Conservation (phyloP, 352 stramenopile species). For the Globisporangium rhizosaccharum region DNA sequence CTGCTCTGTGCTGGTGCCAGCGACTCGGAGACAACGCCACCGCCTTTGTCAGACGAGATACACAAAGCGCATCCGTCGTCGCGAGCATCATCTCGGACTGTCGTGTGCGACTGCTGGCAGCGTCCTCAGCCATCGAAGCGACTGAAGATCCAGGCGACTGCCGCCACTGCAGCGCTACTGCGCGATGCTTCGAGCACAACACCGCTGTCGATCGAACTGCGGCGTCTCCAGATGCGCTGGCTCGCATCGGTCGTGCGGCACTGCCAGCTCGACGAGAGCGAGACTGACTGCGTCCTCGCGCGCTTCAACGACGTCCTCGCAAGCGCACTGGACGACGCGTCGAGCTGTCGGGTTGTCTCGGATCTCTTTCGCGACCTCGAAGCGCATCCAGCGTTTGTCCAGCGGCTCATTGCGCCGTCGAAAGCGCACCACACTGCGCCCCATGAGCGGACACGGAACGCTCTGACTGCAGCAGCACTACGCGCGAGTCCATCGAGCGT, state of each 20-base stretch:
- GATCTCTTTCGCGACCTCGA: constrained; percentile 9
- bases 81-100: neutral
- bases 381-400: constrained; percentile 6
- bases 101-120: constrained; percentile 9
- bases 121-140: neutral
- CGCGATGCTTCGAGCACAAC: neutral
- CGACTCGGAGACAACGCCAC: neutral
- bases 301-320: constrained; percentile 16
- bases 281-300: constrained; percentile 15
- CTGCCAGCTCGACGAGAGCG: constrained; percentile 27
- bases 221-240: constrained; percentile 17
- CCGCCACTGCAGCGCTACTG: constrained; percentile 20
- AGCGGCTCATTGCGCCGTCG: constrained; percentile 30
- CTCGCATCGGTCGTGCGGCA: constrained; percentile 37
- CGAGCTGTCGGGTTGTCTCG: constrained; percentile 5
- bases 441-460: neutral
- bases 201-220: constrained; percentile 12
- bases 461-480: neutral
- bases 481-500: neutral
- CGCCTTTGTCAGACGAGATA: too few species aligned
- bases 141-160: constrained; percentile 21
- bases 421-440: constrained; percentile 4
- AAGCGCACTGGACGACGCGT: constrained; percentile 1
- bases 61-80: neutral
- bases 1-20: constrained; percentile 23